These are phyloP conservation scores for Tricholomella constricta DNA, from an alignment of 768 basidiomycete species.

Conservation along the genomic window DNA sequence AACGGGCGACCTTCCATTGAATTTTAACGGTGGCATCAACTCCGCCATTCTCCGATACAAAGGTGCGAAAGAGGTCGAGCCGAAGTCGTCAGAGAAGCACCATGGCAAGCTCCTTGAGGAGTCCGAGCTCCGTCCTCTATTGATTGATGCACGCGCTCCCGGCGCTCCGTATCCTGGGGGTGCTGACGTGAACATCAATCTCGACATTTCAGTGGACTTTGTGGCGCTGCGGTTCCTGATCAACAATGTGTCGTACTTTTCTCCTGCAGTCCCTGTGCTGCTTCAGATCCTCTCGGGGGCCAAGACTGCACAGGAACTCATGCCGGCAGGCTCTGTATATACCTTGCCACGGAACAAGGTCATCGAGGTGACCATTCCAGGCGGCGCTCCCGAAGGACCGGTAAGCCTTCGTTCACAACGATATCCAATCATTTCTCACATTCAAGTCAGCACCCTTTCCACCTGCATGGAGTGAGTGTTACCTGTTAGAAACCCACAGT, in stretches of 20 bases:
- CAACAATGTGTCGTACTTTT: constrained; percentile 21
- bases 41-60: constrained; percentile 17
- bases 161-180: constrained; percentile 9
- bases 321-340: constrained; percentile 34
- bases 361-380: constrained; percentile 40
- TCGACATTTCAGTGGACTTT: constrained; percentile 12
- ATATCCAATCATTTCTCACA: background rate
- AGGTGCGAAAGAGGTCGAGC: constrained; percentile 8
- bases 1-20: background rate
- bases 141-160: constrained; percentile 6
- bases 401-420: background rate
- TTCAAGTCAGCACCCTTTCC: constrained; percentile 29
- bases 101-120: constrained; percentile 4
- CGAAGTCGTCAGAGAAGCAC: constrained; percentile 14
- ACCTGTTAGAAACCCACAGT: background rate
- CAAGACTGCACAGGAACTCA: constrained; percentile 35
- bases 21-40: constrained; percentile 15
- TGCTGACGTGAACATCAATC: constrained; percentile 18
- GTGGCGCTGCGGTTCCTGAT: constrained; percentile 26
- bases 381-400: constrained; percentile 4
- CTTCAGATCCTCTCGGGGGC: background rate
- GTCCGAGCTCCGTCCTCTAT: constrained; percentile 9
- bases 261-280: constrained; percentile 28
- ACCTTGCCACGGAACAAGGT: constrained; percentile 36
- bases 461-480: constrained; percentile 31